Evolutionary conservation across 2,329 filamentous ascomycete species (phyloP), one percentile per base, ranked within the genome.

Genomic region (Chrysosporium queenslandicum): DNA sequence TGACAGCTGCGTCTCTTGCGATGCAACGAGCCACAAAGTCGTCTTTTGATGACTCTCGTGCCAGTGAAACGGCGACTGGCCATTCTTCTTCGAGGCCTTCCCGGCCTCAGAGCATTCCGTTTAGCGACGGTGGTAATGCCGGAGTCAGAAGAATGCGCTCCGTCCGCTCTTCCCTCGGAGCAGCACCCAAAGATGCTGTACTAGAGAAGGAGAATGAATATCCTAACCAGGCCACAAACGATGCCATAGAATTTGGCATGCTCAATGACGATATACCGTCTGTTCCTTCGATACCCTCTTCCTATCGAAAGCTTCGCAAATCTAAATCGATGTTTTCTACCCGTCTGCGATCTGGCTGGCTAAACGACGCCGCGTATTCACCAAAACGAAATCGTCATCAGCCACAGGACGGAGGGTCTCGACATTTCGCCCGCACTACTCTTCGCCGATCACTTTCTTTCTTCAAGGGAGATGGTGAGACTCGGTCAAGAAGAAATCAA

Each of bases 311-410:
- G 47, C 63, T 75, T 27, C 69, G 70, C 29, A 74, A 71, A 56
- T 65, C 73, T 6, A 71, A 68, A 53, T 76, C 73, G n/a, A 71
- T 74, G 71, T 72, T 74, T 51, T 66, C 66, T 5, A 67, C 71
- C 1, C 63, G 66, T 47, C 66, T 64, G 30, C 62, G 65, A 29
- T 55, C 63, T 14, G 60, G 64, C 3, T 60, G 59, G 20, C 23
- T 40, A 7, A 34, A 51, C 21, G 46, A 54, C n/a, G 21, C 34
- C 27, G 51, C 46, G 3, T 46, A 25, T 18, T 52, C 50, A 5
- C 50, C 40, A 12, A 43, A 46, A 34, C 49, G 52, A 36, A 47
- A 43, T 7, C 52, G 39, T 41, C 42, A 46, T 36, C 23, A 39
- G 18, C 29, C 53, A 27, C 48, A 46, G 16, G 45, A 49, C n/a